Evolutionary conservation across 169 alveolate genomes (phyloP).

Genomic region (Cryptosporidium andersoni): DNA sequence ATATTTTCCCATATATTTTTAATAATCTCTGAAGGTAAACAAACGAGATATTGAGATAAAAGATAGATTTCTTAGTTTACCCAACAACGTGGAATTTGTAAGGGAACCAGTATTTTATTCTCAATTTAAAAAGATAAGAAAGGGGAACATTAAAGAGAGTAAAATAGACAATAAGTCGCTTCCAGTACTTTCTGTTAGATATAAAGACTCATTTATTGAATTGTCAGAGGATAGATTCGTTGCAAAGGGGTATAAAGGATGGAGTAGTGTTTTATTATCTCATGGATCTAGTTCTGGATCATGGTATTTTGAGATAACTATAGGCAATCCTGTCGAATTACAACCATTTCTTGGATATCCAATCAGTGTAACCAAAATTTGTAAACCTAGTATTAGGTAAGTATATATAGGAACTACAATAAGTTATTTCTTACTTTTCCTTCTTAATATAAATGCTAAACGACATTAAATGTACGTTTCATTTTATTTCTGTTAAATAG

Average conservation of each 20-base stretch:
- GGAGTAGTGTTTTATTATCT: conserved; percentile 45
- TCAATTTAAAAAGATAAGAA: conserved; percentile 1
- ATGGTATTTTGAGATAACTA: conserved; percentile 61
- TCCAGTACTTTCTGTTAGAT: conserved; percentile 66
- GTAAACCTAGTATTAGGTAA: conserved; percentile 49
- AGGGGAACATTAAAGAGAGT: conserved; percentile 1
- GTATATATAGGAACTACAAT: background rate
- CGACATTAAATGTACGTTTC: background rate
- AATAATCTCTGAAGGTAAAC: too few species aligned
- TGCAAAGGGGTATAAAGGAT: conserved; percentile 58
- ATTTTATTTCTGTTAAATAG: background rate
- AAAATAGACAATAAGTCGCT: conserved; percentile 8
- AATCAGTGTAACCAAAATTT: conserved; percentile 2
- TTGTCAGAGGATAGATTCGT: conserved; percentile 51
- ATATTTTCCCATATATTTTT: too few species aligned
- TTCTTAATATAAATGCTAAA: background rate
- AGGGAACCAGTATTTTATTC: background rate
- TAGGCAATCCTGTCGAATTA: conserved; percentile 6
- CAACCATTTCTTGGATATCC: conserved; percentile 38
- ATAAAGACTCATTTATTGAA: conserved; percentile 35
- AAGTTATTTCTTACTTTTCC: too few species aligned
- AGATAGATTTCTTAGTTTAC: too few species aligned
- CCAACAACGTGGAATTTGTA: too few species aligned
- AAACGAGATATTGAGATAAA: too few species aligned
- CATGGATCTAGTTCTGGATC: conserved; percentile 49